Evolutionary conservation across 306 rosid genomes (phyloP).

Genomic region (Trichosanthes cucumerina): DNA sequence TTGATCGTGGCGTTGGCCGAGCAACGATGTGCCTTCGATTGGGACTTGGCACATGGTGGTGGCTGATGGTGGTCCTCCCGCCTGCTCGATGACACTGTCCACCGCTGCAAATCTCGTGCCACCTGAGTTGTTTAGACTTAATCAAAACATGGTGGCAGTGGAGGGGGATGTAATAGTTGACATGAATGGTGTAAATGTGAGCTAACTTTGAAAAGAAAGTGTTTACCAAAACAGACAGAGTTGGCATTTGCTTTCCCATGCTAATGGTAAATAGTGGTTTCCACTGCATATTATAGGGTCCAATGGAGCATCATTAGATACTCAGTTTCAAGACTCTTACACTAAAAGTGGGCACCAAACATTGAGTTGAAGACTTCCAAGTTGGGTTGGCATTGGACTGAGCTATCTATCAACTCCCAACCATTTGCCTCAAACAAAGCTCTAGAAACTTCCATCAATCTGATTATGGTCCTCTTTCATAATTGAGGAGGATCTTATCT

Average conservation of each 20-base stretch:
- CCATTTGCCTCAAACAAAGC: neutral
- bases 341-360: slow-evolving; percentile 9
- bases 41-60: slow-evolving; percentile 3
- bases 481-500: neutral
- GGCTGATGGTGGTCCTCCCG: slow-evolving; percentile 1
- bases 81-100: neutral
- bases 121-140: neutral
- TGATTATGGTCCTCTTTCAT: neutral
- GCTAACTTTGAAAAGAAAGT: neutral
- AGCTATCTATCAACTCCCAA: slow-evolving; percentile 11
- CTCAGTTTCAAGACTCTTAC: slow-evolving; percentile 3
- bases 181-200: neutral
- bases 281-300: neutral
- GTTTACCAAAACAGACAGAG: neutral
- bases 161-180: neutral
- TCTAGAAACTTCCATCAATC: slow-evolving; percentile 3
- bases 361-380: neutral
- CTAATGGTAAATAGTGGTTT: neutral
- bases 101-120: neutral
- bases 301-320: slow-evolving; percentile 6
- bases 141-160: neutral
- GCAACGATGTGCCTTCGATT: neutral
- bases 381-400: neutral
- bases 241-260: neutral
- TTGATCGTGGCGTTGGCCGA: neutral